Conservation (phyloP, 768 basidiomycete genomes). For the Boletus rubescentipes region DNA sequence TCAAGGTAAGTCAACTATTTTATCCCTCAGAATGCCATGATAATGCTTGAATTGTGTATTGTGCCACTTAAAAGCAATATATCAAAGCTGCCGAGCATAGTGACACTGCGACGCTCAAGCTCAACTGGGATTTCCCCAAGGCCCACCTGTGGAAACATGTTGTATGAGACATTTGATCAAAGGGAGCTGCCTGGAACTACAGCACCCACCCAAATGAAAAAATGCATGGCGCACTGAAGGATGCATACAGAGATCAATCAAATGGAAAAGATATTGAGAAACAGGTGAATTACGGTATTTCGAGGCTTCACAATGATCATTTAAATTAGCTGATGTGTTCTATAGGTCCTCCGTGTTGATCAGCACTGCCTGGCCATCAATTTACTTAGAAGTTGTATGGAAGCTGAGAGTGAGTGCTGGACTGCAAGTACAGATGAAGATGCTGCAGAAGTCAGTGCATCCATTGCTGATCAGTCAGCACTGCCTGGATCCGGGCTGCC, state of each 20-base stretch:
- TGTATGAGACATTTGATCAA: constrained; percentile 31
- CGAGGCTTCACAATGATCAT: background rate
- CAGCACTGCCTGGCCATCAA: constrained; percentile 7
- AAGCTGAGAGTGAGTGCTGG: background rate
- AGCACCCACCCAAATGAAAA: constrained; percentile 35
- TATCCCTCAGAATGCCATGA: too few relatives aligned
- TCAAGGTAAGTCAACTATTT: background rate
- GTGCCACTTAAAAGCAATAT: too few relatives aligned
- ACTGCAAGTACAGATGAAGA: background rate
- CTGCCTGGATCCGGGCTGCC: background rate
- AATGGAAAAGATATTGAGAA: background rate
- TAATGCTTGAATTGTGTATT: too few relatives aligned
- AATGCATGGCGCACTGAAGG: background rate
- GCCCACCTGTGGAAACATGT: constrained; percentile 34
- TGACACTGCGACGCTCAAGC: too few relatives aligned
- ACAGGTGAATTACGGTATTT: background rate
- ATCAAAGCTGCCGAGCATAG: too few relatives aligned
- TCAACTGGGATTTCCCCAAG: constrained; percentile 37
- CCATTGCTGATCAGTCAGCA: background rate
- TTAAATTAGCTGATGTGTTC: too few relatives aligned
- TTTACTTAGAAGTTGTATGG: background rate
- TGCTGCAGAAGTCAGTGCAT: background rate
- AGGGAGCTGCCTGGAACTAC: constrained; percentile 33
- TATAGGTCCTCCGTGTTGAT: constrained; percentile 13
- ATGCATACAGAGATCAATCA: background rate